Conservation (phyloP, 768 basidiomycete species). For the Strobilomyces echinocephalus region DNA sequence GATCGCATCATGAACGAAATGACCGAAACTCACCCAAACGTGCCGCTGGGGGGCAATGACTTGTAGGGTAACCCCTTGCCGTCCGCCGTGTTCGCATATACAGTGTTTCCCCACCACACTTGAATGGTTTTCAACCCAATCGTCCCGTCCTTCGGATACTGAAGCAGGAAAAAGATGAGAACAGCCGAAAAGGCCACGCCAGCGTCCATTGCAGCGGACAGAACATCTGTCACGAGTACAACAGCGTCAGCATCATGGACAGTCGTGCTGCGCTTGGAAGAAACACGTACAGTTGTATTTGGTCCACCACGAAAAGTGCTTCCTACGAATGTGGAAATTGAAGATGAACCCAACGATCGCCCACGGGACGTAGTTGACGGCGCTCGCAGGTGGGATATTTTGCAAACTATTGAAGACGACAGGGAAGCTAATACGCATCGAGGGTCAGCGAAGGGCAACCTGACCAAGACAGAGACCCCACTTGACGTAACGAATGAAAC, state of each 20-base stretch:
- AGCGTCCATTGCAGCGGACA: conserved; percentile 70
- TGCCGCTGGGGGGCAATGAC: conserved; percentile 11
- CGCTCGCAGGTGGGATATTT: conserved; percentile 60
- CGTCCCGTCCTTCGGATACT: conserved; percentile 57
- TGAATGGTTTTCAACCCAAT: conserved; percentile 53
- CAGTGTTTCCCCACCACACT: conserved; percentile 69
- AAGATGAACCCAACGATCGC: conserved; percentile 61
- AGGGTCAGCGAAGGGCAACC: neutral
- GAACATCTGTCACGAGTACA: conserved; percentile 38
- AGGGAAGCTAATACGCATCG: conserved; percentile 32
- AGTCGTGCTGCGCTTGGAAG: neutral
- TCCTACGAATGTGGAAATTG: conserved; percentile 56
- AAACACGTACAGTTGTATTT: conserved; percentile 41
- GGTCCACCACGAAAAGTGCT: conserved; percentile 65
- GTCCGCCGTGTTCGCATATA: conserved; percentile 24
- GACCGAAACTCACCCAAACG: conserved; percentile 25
- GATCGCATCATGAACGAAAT: neutral
- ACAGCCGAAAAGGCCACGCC: conserved; percentile 58
- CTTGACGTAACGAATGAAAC: conserved; percentile 60
- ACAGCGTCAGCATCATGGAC: conserved; percentile 13
- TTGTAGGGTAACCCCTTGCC: conserved; percentile 9
- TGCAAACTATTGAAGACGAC: conserved; percentile 54
- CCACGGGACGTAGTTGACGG: conserved; percentile 66
- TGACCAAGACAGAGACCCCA: conserved; percentile 25
- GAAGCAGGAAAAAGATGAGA: conserved; percentile 56